Percentiles rank a stretch among this genome's conserved stretches.
Conservation (phyloP, 805 yeast species). For the Starmera pachycereana region DNA sequence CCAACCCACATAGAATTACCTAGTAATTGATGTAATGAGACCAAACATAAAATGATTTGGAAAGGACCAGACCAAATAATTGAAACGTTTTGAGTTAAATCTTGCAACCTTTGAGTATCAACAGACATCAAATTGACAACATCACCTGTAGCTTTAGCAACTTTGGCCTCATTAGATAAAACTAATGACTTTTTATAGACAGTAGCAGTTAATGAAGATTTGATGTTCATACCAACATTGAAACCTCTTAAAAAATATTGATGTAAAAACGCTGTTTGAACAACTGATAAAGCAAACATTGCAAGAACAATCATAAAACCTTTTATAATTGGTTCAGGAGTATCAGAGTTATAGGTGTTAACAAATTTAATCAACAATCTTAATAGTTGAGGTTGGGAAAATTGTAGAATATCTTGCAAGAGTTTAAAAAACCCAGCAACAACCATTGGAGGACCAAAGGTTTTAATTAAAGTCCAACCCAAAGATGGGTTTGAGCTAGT, state of each 20-base stretch:
- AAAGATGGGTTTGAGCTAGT: conserved; percentile 39
- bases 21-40: conserved; percentile 58
- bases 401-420: conserved; percentile 70
- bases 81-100: conserved; percentile 66
- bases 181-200: conserved; percentile 60
- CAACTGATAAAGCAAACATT: conserved; percentile 68
- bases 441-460: conserved; percentile 64
- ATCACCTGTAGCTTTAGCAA: conserved; percentile 76
- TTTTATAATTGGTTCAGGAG: conserved; percentile 44
- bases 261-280: conserved; percentile 69
- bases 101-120: conserved; percentile 84
- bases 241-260: conserved; percentile 71
- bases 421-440: conserved; percentile 68
- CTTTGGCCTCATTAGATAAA: conserved; percentile 62
- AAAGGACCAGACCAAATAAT: conserved; percentile 91
- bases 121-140: conserved; percentile 92
- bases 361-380: conserved; percentile 54
- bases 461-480: conserved; percentile 44
- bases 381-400: conserved; percentile 76
- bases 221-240: conserved; percentile 69
- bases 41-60: conserved; percentile 68
- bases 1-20: conserved; percentile 98
- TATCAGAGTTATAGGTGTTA: conserved; percentile 30
- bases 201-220: conserved; percentile 55
- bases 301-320: conserved; percentile 68